A percentile compares a stretch with the other conserved stretches of the same genome.
These are phyloP conservation scores for Termitomyces sp. DNA, from an alignment of 768 basidiomycete genomes.

Conservation along the genomic window DNA sequence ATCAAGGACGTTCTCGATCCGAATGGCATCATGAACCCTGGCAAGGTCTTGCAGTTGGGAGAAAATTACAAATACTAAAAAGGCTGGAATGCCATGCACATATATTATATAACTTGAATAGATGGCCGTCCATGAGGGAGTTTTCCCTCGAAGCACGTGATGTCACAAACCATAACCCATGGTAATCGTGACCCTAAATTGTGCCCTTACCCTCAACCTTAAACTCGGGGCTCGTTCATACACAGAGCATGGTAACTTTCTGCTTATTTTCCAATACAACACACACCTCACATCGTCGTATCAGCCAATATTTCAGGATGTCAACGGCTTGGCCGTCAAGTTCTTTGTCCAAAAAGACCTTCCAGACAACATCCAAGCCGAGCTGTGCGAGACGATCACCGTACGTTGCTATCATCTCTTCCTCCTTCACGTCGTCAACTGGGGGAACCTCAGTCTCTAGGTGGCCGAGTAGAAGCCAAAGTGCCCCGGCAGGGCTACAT, in stretches of 20 bases:
- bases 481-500: conserved; percentile 75
- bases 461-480: conserved; percentile 73
- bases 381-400: conserved; percentile 69
- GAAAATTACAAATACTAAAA: background rate
- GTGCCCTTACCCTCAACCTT: conserved; percentile 42
- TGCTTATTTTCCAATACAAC: background rate
- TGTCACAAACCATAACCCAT: conserved; percentile 29
- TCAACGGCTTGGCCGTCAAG: conserved; percentile 63
- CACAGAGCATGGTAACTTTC: conserved; percentile 10
- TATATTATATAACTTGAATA: background rate
- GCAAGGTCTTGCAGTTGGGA: conserved; percentile 60
- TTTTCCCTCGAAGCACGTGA: conserved; percentile 11
- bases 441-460: conserved; percentile 45
- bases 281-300: background rate
- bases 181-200: conserved; percentile 26
- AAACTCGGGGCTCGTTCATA: conserved; percentile 34
- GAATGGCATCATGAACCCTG: conserved; percentile 88
- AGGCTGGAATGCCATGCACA: background rate
- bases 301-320: conserved; percentile 71
- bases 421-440: background rate
- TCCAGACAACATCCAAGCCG: conserved; percentile 58
- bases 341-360: conserved; percentile 85
- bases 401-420: conserved; percentile 28
- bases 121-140: background rate
- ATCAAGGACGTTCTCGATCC: conserved; percentile 90